phyloP scores from a whole-genome alignment of 2,329 filamentous ascomycete species.

The Pseudogymnoascus pannorum region DNA sequence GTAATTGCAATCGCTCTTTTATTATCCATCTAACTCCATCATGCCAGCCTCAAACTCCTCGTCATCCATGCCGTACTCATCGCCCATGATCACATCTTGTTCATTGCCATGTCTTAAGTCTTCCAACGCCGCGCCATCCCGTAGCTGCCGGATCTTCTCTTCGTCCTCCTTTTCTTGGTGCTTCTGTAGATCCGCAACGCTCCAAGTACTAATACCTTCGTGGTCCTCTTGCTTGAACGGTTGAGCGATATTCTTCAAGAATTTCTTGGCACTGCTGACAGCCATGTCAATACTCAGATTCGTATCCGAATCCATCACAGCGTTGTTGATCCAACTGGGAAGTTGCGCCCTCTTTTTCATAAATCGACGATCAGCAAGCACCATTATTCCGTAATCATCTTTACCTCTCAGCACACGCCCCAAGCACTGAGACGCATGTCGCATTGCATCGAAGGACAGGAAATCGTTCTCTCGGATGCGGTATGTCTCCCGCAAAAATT shows the following conservation, averaged over 20 bases:
- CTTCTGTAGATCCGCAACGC: slow-evolving; percentile 64
- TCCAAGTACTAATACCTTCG: slow-evolving; percentile 92
- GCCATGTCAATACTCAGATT: slow-evolving; percentile 96
- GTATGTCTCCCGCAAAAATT: slow-evolving; percentile 96
- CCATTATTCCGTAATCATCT: slow-evolving; percentile 99
- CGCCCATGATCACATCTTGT: slow-evolving; percentile 14
- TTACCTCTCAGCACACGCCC: slow-evolving; percentile 92
- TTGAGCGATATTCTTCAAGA: slow-evolving; percentile 85
- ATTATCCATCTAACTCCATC: slow-evolving; percentile 38
- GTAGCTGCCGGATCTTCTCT: slow-evolving; percentile 58
- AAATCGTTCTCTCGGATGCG: slow-evolving; percentile 97
- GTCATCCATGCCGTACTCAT: slow-evolving; percentile 28
- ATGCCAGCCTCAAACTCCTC: slow-evolving; percentile 43
- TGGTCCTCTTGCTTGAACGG: slow-evolving; percentile 77
- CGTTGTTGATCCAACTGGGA: slow-evolving; percentile 94
- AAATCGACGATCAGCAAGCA: slow-evolving; percentile 87
- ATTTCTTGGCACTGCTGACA: slow-evolving; percentile 79
- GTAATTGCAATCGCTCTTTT: not conserved
- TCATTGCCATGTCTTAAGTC: slow-evolving; percentile 19
- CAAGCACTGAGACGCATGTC: slow-evolving; percentile 94
- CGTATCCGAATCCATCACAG: slow-evolving; percentile 73
- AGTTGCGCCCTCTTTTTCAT: slow-evolving; percentile 85
- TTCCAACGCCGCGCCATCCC: slow-evolving; percentile 37
- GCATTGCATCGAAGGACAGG: slow-evolving; percentile 96
- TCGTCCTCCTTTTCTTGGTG: slow-evolving; percentile 71